Percentiles rank a stretch among this genome's conserved stretches.
phyloP scores from a whole-genome alignment of 805 yeast species.

The Kuraishia piskuri region DNA sequence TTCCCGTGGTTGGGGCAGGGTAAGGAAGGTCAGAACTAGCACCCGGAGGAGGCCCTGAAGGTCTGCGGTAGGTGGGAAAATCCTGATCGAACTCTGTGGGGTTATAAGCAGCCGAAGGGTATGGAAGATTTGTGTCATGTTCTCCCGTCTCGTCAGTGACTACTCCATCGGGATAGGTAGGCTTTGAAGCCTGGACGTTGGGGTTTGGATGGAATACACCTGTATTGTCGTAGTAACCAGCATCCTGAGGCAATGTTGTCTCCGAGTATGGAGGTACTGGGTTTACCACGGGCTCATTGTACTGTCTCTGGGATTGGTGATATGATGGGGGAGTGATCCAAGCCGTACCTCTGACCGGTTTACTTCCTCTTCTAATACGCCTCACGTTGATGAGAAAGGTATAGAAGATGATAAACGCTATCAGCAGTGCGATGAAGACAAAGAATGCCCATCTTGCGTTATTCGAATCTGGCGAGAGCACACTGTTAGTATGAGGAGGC shows the following conservation, averaged over 20 bases:
- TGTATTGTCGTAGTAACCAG: conserved; percentile 64
- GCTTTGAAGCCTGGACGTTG: background rate
- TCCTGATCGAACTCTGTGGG: background rate
- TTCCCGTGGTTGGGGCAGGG: background rate
- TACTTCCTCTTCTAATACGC: conserved; percentile 41
- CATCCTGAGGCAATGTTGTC: conserved; percentile 58
- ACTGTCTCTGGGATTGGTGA: conserved; percentile 52
- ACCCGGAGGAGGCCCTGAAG: conserved; percentile 1
- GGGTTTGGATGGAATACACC: conserved; percentile 33
- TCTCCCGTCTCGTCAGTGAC: background rate
- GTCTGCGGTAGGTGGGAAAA: background rate
- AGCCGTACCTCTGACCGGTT: conserved; percentile 66
- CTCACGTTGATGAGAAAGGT: conserved; percentile 48
- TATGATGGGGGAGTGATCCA: conserved; percentile 88
- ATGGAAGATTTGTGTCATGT: background rate
- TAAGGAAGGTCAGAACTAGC: background rate
- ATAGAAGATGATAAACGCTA: conserved; percentile 36
- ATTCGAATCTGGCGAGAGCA: background rate
- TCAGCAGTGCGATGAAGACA: conserved; percentile 45
- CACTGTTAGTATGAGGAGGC: background rate
- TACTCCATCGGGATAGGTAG: background rate
- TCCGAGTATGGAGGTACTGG: conserved; percentile 66
- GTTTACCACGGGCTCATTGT: conserved; percentile 23
- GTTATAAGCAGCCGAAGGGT: background rate
- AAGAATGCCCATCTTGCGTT: conserved; percentile 57